These are phyloP conservation scores for Fusarium mangiferae DNA, from an alignment of 2,329 filamentous ascomycete species.

Conservation along the genomic window DNA sequence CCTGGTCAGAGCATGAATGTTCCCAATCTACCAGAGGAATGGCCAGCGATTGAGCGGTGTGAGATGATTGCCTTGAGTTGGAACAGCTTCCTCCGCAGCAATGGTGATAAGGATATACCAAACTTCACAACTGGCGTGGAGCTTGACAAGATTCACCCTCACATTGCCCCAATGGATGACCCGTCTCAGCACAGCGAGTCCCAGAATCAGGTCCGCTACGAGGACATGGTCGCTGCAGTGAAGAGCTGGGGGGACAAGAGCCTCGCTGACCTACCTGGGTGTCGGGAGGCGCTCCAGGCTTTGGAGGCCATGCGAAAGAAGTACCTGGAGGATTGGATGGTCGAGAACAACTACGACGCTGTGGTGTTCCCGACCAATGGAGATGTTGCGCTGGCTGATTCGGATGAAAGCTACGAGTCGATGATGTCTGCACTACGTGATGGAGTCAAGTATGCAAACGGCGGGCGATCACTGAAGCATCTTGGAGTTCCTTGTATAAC, in stretches of 20 bases:
- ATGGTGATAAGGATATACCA: background rate
- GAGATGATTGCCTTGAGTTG: constrained; percentile 4
- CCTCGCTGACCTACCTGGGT: background rate
- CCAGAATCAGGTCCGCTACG: constrained; percentile 1
- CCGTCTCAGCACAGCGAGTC: background rate
- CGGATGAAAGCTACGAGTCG: constrained; percentile 50
- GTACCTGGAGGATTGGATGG: background rate
- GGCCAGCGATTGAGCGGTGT: background rate
- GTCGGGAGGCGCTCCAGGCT: background rate
- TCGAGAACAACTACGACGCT: background rate
- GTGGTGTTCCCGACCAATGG: constrained; percentile 54
- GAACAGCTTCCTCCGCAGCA: background rate
- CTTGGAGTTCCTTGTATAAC: constrained; percentile 64
- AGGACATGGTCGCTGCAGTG: background rate
- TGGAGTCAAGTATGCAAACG: constrained; percentile 64
- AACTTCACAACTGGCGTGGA: background rate
- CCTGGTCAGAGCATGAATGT: background rate
- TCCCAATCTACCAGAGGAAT: background rate
- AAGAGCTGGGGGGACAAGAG: background rate
- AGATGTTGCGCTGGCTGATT: constrained; percentile 60
- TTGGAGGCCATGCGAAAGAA: background rate
- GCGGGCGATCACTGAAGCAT: constrained; percentile 63
- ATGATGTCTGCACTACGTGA: constrained; percentile 44
- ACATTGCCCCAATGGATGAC: background rate
- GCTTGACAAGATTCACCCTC: background rate